Evolutionary conservation across 371 early-diverging fungal genomes (phyloP).

Genomic region (Circinella minor): DNA sequence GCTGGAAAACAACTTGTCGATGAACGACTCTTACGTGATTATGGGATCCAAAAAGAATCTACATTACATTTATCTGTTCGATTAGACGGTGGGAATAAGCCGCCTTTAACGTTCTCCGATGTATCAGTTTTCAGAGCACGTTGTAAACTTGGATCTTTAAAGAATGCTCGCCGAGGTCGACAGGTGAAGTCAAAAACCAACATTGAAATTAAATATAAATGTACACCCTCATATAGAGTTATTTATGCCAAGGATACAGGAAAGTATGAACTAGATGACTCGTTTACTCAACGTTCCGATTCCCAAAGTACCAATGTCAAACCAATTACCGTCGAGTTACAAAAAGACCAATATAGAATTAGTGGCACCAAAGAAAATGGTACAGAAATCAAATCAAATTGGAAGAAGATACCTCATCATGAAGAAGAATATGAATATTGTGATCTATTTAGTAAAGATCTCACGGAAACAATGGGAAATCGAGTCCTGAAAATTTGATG

Average conservation of each 20-base stretch:
- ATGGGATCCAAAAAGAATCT: conserved; percentile 88
- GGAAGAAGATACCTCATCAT: neutral
- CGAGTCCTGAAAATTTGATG: neutral
- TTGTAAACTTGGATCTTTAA: no score
- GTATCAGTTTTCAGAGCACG: neutral
- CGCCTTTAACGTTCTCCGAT: conserved; percentile 64
- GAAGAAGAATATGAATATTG: neutral
- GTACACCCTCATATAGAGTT: neutral
- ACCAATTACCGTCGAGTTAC: neutral
- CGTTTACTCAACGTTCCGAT: no score
- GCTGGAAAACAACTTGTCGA: conserved; percentile 96
- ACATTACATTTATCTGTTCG: conserved; percentile 95
- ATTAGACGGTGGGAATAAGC: conserved; percentile 74
- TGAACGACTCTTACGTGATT: conserved; percentile 81
- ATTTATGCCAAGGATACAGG: neutral
- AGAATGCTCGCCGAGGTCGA: neutral
- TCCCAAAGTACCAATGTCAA: neutral
- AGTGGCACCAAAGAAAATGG: neutral
- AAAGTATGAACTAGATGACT: neutral
- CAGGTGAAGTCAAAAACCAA: neutral
- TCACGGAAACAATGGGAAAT: neutral
- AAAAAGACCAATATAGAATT: neutral
- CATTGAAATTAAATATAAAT: neutral
- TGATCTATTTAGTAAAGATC: neutral
- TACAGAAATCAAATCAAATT: neutral